Evolutionary conservation across 257 asterid species (phyloP).

Genomic region (Solanum corneliomulleri): DNA sequence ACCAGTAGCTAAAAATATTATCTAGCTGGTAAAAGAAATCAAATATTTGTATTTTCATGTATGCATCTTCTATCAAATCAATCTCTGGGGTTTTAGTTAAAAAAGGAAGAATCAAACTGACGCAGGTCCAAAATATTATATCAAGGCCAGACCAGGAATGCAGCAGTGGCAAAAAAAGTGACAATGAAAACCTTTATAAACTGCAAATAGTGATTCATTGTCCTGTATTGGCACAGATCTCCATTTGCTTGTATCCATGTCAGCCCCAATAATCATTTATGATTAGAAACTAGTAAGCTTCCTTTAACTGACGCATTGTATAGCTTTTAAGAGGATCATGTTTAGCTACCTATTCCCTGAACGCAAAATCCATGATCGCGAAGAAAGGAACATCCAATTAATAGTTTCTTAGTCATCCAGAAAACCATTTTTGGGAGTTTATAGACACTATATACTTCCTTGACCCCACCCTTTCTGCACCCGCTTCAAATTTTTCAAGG

Average conservation of each 20-base stretch:
- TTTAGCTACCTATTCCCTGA: background rate
- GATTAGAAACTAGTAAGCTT: background rate
- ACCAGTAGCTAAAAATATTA: background rate
- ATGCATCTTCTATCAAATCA: background rate
- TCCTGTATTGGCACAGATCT: background rate
- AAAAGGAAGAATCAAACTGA: background rate
- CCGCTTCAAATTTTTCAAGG: constrained; percentile 72
- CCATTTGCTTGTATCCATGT: background rate
- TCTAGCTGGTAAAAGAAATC: background rate
- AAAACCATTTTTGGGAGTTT: constrained; percentile 26
- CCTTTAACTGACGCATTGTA: background rate
- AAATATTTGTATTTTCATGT: background rate
- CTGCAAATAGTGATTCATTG: background rate
- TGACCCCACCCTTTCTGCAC: constrained; percentile 92
- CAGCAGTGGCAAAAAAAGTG: background rate
- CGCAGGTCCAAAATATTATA: background rate
- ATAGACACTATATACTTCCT: constrained; percentile 25
- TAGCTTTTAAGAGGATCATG: background rate
- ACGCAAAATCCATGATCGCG: background rate
- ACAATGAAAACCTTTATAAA: background rate
- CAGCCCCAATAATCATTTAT: background rate
- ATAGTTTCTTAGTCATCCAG: constrained; percentile 16
- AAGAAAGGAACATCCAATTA: background rate
- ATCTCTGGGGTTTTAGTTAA: background rate
- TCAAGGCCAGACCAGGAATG: background rate